A percentile compares a stretch with the other conserved stretches of the same genome.
phyloP scores from a whole-genome alignment of 176 grass and related monocot species.

The Musa beccarii region DNA sequence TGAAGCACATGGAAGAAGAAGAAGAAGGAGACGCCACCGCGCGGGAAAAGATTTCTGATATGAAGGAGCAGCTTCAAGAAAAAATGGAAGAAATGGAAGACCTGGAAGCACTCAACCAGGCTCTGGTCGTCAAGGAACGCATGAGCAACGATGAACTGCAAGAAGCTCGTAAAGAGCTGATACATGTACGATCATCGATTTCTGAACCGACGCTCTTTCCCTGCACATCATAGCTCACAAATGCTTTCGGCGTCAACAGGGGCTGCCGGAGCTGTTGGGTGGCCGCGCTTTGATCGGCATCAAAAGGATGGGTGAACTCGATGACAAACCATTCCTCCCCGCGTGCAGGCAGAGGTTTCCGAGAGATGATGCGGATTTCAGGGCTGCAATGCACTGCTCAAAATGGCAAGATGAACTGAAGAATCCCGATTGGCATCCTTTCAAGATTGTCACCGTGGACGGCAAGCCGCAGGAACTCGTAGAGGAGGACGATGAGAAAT shows the following conservation, averaged over 20 bases:
- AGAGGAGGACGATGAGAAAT: constrained; percentile 43
- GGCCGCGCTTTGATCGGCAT: constrained; percentile 16
- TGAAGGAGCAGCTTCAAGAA: constrained; percentile 37
- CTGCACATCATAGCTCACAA: too few relatives aligned
- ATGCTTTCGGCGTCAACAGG: neutral
- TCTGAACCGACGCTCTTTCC: too few relatives aligned
- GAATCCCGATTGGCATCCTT: constrained; percentile 34
- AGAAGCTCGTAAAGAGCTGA: constrained; percentile 44
- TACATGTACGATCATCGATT: constrained; percentile 17
- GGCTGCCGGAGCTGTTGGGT: neutral
- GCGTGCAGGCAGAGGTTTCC: constrained; percentile 22
- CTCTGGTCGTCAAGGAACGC: constrained; percentile 38
- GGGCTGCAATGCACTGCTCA: constrained; percentile 11
- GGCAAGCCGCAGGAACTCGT: constrained; percentile 20
- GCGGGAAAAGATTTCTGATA: constrained; percentile 25
- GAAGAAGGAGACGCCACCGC: neutral
- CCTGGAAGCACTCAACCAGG: constrained; percentile 42
- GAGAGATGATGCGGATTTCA: constrained; percentile 5
- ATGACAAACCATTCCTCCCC: constrained; percentile 19
- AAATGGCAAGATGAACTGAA: constrained; percentile 25
- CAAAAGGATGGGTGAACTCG: constrained; percentile 36
- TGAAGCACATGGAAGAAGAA: constrained; percentile 42
- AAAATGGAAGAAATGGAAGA: constrained; percentile 50
- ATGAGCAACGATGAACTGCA: constrained; percentile 58
- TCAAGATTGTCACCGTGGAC: constrained; percentile 19